These are phyloP conservation scores for Cryptococcus maquisensis DNA, from an alignment of 1,284 basidiomycete genomes.

Conservation along the genomic window DNA sequence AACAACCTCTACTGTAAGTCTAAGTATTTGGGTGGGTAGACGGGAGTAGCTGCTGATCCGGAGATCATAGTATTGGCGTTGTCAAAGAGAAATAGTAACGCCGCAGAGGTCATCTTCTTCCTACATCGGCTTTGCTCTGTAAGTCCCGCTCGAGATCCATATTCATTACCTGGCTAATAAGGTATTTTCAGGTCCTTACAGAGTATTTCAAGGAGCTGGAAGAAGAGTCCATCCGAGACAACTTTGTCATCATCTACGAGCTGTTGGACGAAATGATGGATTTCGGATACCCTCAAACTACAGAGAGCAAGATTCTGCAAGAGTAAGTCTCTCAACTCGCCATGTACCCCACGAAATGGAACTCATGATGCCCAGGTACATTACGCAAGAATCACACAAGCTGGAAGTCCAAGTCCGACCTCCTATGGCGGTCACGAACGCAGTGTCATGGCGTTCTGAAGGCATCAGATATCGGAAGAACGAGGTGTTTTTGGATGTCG, in stretches of 20 bases:
- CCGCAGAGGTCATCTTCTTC: conserved; percentile 94
- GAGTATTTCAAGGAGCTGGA: conserved; percentile 99
- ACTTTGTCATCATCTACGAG: conserved; percentile 97
- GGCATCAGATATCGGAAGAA: conserved; percentile 98
- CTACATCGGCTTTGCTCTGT: conserved; percentile 76
- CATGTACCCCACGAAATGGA: not conserved
- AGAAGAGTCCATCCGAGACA: conserved; percentile 97
- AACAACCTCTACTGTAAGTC: conserved; percentile 91
- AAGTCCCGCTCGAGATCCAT: conserved; percentile 10
- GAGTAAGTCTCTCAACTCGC: conserved; percentile 59
- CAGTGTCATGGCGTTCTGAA: conserved; percentile 97
- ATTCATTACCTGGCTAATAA: not conserved
- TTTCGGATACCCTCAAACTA: conserved; percentile 98
- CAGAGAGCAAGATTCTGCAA: conserved; percentile 97
- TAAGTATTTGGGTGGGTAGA: not conserved
- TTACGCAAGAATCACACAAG: conserved; percentile 98
- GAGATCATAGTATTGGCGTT: conserved; percentile 73
- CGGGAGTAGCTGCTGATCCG: not conserved
- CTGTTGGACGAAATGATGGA: conserved; percentile 99
- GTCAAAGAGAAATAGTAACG: conserved; percentile 94
- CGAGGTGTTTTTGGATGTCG: conserved; percentile 97
- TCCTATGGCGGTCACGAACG: conserved; percentile 97
- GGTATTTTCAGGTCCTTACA: conserved; percentile 67
- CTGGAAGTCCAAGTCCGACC: conserved; percentile 94
- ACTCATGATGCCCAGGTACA: conserved; percentile 62